Base-by-base conservation (phyloP, 2,329 filamentous ascomycete species). In the Trichoderma hamatum region DNA sequence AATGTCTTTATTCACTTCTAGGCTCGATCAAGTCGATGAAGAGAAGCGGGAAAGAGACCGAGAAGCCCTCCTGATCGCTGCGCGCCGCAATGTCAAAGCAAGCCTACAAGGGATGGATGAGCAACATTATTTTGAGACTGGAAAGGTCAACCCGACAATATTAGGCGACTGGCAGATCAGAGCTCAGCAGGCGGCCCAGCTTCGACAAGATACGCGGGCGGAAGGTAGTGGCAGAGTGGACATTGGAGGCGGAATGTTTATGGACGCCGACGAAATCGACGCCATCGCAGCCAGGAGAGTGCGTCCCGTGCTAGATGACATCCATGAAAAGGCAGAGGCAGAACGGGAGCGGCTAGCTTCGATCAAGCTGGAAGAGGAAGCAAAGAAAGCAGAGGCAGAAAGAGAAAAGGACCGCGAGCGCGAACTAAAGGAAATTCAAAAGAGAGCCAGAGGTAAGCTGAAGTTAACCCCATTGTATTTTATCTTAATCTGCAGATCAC, bases 221-320 rank as follows among this genome's bases (percentile, higher is more conserved):
- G 81, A 85, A 69, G 85, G 87, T 55, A 73, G 86, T 52, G 82
- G 81, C 64, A 87, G 86, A 73, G 76, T 90, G 34, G 82, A 96
- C 72, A 88, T 97, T 67, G 94, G 95, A 5, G 90, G 91, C 55
- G 93, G 93, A 9, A 93, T 88, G 75, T 94, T 90, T 75, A 89
- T 97, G 83, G 88, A 93, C 46, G 89, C 91, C 73, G 84, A 88
- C 5, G 92, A 94, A 59, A 88, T 97, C 19, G 89, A 97, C 72
- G 88, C 88, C 6, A 92, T 97, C 72, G 94, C 94, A 3, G 86
- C 88, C 14, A 88, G 86, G 56, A 89, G 90, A 72, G 86, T 97
- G 19, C 92, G 95, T 77, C 94, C 94, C 5, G 89, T 96, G 0
- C 79, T 97, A 6, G 90, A 97, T 72, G 92, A 96, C 72, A 96